Percentiles rank a stretch among this genome's conserved stretches.
phyloP scores from a whole-genome alignment of 2,329 filamentous ascomycete species.

The Phialophora tarda region DNA sequence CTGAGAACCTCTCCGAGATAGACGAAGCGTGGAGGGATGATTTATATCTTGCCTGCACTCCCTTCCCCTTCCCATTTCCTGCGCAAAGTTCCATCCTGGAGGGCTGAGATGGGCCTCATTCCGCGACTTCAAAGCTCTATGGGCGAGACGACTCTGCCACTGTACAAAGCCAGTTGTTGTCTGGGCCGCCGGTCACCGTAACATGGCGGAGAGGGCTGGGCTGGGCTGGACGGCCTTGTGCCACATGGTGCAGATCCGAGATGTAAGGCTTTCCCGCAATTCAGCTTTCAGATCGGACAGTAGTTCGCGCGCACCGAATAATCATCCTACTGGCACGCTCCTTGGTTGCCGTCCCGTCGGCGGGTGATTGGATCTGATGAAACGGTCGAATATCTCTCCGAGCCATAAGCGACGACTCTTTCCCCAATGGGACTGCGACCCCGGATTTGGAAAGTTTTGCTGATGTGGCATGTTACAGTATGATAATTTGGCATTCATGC shows the following conservation, averaged over 20 bases:
- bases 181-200: not conserved
- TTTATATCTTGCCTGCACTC: not conserved
- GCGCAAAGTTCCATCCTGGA: not conserved
- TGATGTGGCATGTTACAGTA: not conserved
- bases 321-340: not conserved
- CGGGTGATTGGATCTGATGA: not conserved
- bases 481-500: not conserved
- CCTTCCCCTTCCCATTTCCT: not conserved
- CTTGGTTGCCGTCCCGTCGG: not conserved
- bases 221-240: not conserved
- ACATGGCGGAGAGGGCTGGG: not conserved
- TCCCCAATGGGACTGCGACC: not conserved
- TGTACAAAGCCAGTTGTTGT: too few species aligned
- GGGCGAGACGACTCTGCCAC: not conserved
- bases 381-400: not conserved
- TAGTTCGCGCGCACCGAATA: not conserved
- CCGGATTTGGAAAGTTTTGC: not conserved
- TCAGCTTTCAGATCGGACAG: not conserved
- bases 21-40: not conserved
- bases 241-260: not conserved
- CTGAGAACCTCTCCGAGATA: not conserved
- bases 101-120: not conserved
- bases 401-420: not conserved
- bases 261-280: not conserved
- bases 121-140: not conserved